These are phyloP conservation scores for Pichia sp. DNA, from an alignment of 1,139 yeast species.

Conservation along the genomic window DNA sequence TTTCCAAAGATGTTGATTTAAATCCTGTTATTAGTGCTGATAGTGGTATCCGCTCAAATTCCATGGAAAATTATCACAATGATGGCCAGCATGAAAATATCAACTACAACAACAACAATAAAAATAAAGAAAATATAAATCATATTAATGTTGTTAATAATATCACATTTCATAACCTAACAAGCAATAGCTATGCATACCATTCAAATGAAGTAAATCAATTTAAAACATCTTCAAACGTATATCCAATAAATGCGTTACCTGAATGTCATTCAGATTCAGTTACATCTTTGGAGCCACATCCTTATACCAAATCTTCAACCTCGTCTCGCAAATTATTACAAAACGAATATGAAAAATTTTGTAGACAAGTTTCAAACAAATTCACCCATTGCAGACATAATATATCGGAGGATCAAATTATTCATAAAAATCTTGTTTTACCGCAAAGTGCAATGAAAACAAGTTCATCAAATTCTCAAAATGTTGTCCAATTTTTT, in stretches of 20 bases:
- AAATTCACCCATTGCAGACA: not conserved
- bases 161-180: too few species aligned
- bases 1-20: too few species aligned
- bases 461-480: not conserved
- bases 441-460: not conserved
- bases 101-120: too few species aligned
- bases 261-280: not conserved
- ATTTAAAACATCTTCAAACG: not conserved
- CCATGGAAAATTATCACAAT: too few species aligned
- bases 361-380: not conserved
- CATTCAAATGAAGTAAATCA: too few species aligned
- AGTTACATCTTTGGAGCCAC: not conserved
- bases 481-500: not conserved
- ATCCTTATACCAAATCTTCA: not conserved
- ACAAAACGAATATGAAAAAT: not conserved
- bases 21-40: too few species aligned
- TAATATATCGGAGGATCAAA: not conserved
- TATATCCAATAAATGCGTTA: not conserved
- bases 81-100: too few species aligned
- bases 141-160: too few species aligned
- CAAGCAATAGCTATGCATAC: too few species aligned
- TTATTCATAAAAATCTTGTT: not conserved
- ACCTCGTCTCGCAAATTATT: not conserved
- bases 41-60: too few species aligned
- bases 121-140: too few species aligned